Evolutionary conservation across 2,329 filamentous ascomycete genomes (phyloP), one percentile per base, ranked within the genome.

Genomic region (Bipolaris cookei): DNA sequence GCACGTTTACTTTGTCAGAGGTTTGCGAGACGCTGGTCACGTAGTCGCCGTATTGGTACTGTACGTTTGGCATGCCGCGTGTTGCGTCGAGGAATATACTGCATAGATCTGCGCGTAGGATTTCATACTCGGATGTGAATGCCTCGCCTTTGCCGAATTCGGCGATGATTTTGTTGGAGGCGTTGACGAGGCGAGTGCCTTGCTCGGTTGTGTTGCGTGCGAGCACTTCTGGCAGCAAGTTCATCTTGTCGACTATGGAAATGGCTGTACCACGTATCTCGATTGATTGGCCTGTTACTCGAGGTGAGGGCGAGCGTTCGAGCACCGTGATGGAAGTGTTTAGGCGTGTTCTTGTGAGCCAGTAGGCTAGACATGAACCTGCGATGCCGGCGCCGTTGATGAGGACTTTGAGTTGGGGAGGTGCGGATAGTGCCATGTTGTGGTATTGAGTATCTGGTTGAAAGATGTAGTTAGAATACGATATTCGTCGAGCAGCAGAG

Each of bases 231-330:
- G 65, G 60, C 43, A 78, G 72, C 14, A 81, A 61, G 1, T 77
- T 78, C 61, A 82, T 74, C 34, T 70, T 72, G 20, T 69, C 64
- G 42, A 82, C 77, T 11, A 81, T 70, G 6, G 77, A 68, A 14
- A 81, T 69, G 0, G 76, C 80, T 4, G 73, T 62, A 2, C 73
- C 78, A 25, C 80, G 78, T 3, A 82, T 75, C 58, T 83, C 81
- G 38, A 82, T 68, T 18, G 79, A 74, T 56, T 80, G 79, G 1
- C 81, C 81, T 21, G 76, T 76, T 3, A 68, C 70, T 11, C 79
- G 72, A 13, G 77, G 73, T 14, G 59, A 46, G 0, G 78, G 59
- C 1, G 76, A 76, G 16, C 78, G 77, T 54, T 82, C 81, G 14
- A 82, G 62, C 35, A 83, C 67, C 3, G 79, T 81, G 60, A 81